A percentile compares a stretch with the other conserved stretches of the same genome.
phyloP scores from a whole-genome alignment of 1,284 basidiomycete species.

The Retiboletus flavoniger region DNA sequence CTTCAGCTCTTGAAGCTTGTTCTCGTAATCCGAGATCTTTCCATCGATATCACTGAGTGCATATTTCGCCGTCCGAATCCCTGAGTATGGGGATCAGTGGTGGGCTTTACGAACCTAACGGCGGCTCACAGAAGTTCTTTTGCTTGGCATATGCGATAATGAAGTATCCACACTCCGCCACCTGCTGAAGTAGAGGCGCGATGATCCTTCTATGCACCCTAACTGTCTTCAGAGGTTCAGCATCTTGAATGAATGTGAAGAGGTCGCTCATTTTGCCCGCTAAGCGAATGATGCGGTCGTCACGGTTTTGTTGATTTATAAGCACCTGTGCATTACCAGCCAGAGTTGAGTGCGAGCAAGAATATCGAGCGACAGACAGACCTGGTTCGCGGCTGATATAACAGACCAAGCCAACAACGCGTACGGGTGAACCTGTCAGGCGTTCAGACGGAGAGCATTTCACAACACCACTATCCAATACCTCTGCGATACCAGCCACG shows the following conservation, averaged over 20 bases:
- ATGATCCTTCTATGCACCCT: not conserved
- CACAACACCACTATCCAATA: not conserved
- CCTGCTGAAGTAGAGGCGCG: not conserved
- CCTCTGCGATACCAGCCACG: not conserved
- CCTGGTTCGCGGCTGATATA: not conserved
- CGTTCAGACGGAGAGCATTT: not conserved
- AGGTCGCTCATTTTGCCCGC: not conserved
- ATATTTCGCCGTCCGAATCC: constrained; percentile 1
- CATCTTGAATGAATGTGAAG: not conserved
- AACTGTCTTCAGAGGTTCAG: not conserved
- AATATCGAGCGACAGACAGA: not conserved
- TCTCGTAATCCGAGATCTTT: constrained; percentile 1
- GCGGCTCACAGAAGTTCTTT: not conserved
- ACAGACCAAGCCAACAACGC: not conserved
- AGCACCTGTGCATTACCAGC: not conserved
- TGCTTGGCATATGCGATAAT: not conserved
- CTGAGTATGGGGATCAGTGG: not conserved
- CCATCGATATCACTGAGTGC: not conserved
- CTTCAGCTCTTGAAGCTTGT: constrained; percentile 1
- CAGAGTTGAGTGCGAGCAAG: not conserved
- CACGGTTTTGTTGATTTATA: not conserved
- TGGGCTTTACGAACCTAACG: no score
- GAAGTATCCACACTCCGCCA: constrained; percentile 6
- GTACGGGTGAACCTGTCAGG: not conserved
- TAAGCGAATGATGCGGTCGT: not conserved